Conservation (phyloP, 2,329 filamentous ascomycete genomes). For the Sphaceloma murrayae region DNA sequence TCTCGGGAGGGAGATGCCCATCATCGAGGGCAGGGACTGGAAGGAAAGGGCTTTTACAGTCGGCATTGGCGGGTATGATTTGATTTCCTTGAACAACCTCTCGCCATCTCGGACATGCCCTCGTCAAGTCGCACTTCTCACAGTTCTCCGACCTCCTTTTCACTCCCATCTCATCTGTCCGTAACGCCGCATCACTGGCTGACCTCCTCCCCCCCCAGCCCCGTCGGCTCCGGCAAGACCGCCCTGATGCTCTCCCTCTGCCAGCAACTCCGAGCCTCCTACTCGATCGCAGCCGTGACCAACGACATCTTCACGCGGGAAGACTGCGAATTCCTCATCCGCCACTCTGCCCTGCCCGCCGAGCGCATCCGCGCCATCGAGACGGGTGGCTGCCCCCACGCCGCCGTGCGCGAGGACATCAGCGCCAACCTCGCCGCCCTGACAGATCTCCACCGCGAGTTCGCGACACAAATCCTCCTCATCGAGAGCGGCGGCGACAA, state of each 20-base stretch:
- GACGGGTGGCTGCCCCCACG: constrained; percentile 93
- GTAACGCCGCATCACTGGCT: background rate
- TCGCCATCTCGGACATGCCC: background rate
- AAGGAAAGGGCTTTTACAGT: constrained; percentile 83
- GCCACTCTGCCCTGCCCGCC: constrained; percentile 71
- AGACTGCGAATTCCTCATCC: constrained; percentile 94
- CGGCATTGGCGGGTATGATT: constrained; percentile 84
- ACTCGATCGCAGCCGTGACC: constrained; percentile 88
- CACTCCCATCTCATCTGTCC: background rate
- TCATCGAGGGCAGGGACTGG: constrained; percentile 82
- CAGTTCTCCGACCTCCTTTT: background rate
- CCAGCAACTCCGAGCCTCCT: constrained; percentile 65
- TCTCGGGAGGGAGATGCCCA: constrained; percentile 82
- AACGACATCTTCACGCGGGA: constrained; percentile 98
- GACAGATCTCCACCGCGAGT: constrained; percentile 74
- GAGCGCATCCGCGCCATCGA: constrained; percentile 88
- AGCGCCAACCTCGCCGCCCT: constrained; percentile 85
- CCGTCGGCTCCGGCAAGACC: constrained; percentile 94
- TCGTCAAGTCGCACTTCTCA: background rate
- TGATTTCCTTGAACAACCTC: background rate
- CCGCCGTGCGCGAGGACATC: constrained; percentile 95
- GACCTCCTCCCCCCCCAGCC: constrained; percentile 43
- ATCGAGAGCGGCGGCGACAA: constrained; percentile 97
- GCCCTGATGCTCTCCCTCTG: constrained; percentile 93
- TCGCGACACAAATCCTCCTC: constrained; percentile 72